Conservation (phyloP, 352 stramenopile genomes). For the Poterioochromonas sp. region DNA sequence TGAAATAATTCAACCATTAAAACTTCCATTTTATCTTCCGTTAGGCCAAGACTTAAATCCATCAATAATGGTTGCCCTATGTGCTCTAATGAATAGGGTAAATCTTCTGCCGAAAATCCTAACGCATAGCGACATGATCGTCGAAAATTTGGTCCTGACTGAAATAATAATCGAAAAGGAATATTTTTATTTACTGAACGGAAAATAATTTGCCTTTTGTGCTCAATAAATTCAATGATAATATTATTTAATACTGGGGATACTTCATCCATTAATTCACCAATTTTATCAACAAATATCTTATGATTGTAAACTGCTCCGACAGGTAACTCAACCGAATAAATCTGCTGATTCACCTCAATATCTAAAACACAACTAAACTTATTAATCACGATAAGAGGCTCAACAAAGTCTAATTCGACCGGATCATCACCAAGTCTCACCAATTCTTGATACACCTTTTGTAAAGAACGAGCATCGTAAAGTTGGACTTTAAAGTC, state of each 20-base stretch:
- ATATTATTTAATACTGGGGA: background rate
- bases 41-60: conserved; percentile 18
- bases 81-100: background rate
- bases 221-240: background rate
- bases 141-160: conserved; percentile 16
- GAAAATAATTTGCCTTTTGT: conserved; percentile 13
- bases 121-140: conserved; percentile 23
- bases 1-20: conserved; percentile 27
- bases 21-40: background rate
- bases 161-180: conserved; percentile 27
- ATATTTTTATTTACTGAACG: background rate
- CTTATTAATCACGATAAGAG: conserved; percentile 25
- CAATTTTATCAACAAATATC: background rate
- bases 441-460: conserved; percentile 9
- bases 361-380: conserved; percentile 25
- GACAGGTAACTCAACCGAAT: conserved; percentile 6
- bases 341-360: conserved; percentile 16
- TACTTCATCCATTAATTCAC: background rate
- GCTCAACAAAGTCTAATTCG: conserved; percentile 12
- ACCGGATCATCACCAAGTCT: conserved; percentile 15
- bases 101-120: conserved; percentile 25
- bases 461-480: background rate
- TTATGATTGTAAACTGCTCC: conserved; percentile 28
- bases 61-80: conserved; percentile 28
- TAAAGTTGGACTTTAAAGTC: background rate